Evolutionary conservation across 345 rosid genomes (phyloP), one percentile per base, ranked within the genome.

Genomic region (Ceriops tagal): DNA sequence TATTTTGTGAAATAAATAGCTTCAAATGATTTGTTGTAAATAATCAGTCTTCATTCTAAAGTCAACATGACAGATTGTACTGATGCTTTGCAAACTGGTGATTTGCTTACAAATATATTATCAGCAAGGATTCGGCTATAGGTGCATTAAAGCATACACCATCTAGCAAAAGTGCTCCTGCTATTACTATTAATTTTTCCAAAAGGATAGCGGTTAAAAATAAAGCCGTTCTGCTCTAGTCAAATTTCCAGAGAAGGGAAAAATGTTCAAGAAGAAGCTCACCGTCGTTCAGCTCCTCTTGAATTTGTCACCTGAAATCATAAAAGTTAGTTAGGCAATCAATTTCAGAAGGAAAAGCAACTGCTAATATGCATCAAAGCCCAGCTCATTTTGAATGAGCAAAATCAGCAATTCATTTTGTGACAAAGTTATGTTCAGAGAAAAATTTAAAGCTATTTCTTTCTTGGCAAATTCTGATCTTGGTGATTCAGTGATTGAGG

Each of bases 261-360:
- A 64, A 56, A 61, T 53, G 53, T 8, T 65, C 34, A 53, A 58
- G 59, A 61, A 71, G 62, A 62, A 67, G 65, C 84, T 76, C 37
- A 86, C 88, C 85, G n/a, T 63, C 58, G 74, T 73, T 78, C 86
- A 18, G 70, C 71, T 75, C 84, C 81, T 82, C 88, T 72, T 13
- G 84, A 74, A 58, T 72, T 84, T 35, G 72, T 67, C 62, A 43
- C 89, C 98, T 92, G 85, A 61, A 77, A 84, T 37, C 27, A 68
- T 55, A 20, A 64, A 52, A n/a, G 47, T 35, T 30, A 58, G 39
- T 73, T 53, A 60, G 65, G 37, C 31, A 65, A 56, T 65, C 52
- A 61, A 66, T 22, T 22, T 16, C 61, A 46, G 22, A 71, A 24
- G 51, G 72, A 52, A 66, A 61, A 37, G 58, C 27, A 73, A 66